Percentiles rank a stretch among this genome's conserved stretches.
Evolutionary conservation across 345 rosid species (phyloP).

Genomic region (Salix dunnii): DNA sequence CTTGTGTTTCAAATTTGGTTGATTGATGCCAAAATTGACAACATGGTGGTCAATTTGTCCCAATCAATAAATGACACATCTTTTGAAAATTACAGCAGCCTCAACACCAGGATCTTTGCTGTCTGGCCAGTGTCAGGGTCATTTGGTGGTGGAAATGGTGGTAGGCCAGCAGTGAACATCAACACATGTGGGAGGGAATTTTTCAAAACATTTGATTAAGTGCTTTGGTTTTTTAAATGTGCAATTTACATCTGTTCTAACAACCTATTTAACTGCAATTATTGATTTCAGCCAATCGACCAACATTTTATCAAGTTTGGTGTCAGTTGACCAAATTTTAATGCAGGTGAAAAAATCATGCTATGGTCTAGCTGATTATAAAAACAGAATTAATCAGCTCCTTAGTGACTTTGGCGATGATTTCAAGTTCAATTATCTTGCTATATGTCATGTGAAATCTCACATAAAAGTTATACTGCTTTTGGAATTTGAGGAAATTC

Average conservation of each 20-base stretch:
- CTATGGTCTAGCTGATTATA: background rate
- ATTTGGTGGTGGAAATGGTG: background rate
- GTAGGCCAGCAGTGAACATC: background rate
- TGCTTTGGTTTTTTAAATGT: background rate
- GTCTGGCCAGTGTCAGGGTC: background rate
- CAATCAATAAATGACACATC: background rate
- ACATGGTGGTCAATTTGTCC: background rate
- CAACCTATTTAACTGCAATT: background rate
- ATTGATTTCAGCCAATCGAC: background rate
- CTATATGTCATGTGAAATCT: background rate
- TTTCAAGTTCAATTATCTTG: slow-evolving; percentile 3
- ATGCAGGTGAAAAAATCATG: background rate
- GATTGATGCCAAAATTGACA: background rate
- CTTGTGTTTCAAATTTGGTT: background rate
- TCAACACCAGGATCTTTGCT: background rate
- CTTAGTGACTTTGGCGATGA: background rate
- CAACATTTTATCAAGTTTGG: background rate
- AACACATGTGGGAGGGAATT: background rate
- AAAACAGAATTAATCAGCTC: background rate
- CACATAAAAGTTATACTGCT: background rate
- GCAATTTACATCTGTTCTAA: background rate
- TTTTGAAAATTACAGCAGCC: background rate
- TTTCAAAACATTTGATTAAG: background rate
- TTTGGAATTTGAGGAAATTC: background rate
- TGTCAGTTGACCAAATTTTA: background rate